Conservation (phyloP, 495 filamentous ascomycete species). For the Aspergillus panamensis region DNA sequence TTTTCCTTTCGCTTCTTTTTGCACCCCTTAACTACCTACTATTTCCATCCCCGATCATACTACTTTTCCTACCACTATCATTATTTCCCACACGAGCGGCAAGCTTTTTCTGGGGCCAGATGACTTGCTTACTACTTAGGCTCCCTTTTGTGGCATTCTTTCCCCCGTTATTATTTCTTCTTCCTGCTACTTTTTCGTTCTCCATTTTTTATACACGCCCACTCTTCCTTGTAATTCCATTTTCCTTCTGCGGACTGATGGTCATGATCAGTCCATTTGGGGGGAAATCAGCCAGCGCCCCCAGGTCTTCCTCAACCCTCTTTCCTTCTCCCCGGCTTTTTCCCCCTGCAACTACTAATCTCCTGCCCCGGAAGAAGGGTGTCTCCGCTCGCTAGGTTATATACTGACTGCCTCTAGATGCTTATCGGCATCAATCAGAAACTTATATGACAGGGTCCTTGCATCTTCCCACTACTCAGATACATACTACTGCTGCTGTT, state of each 20-base stretch:
- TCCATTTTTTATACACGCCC: not conserved
- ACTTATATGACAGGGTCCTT: not conserved
- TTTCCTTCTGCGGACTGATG: not conserved
- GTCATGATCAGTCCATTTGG: not conserved
- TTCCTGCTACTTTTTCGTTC: not conserved
- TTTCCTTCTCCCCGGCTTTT: not conserved
- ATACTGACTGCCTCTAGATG: not conserved
- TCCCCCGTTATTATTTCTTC: not conserved
- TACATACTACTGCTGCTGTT: not conserved
- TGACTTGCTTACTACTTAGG: constrained; percentile 14
- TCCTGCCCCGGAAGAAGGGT: not conserved
- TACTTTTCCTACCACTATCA: constrained; percentile 7
- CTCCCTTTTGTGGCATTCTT: not conserved
- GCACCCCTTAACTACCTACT: constrained; percentile 14
- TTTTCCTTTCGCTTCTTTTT: constrained; percentile 18
- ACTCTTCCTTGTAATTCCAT: not conserved
- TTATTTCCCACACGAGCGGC: constrained; percentile 7
- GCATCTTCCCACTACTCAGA: not conserved
- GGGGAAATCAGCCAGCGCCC: not conserved
- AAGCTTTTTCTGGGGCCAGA: constrained; percentile 10
- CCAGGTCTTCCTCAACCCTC: not conserved
- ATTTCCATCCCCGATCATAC: not conserved
- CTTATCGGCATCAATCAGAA: not conserved
- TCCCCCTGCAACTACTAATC: not conserved
- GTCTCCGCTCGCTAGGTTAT: not conserved